These are phyloP conservation scores for Adansonia gregorii DNA, from an alignment of 441 rosid species.

Conservation along the genomic window DNA sequence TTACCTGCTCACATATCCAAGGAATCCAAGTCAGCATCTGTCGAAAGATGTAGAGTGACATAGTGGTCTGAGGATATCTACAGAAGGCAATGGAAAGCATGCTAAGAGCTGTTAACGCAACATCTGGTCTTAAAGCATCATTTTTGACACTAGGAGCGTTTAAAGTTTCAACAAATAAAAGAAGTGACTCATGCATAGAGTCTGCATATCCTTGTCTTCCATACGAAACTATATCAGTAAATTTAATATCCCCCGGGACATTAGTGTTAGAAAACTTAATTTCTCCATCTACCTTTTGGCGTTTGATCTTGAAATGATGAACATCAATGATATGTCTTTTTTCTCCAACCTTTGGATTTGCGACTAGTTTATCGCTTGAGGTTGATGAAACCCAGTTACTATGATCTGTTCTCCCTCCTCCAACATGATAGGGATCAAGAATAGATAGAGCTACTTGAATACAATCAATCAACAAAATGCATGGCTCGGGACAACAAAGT, in stretches of 20 bases:
- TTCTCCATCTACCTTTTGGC: constrained; percentile 67
- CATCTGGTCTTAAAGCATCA: constrained; percentile 56
- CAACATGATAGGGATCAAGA: constrained; percentile 63
- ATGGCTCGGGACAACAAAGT: constrained; percentile 76
- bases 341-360: constrained; percentile 55
- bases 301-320: constrained; percentile 52
- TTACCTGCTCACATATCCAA: constrained; percentile 87
- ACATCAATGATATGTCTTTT: constrained; percentile 61
- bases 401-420: constrained; percentile 43
- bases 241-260: constrained; percentile 40
- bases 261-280: constrained; percentile 38
- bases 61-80: constrained; percentile 54
- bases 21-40: constrained; percentile 79
- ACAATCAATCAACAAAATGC: constrained; percentile 73
- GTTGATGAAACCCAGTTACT: constrained; percentile 35
- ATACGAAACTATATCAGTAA: constrained; percentile 39
- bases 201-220: constrained; percentile 60
- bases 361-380: constrained; percentile 39
- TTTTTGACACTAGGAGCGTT: constrained; percentile 51
- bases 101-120: constrained; percentile 79
- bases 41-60: constrained; percentile 61
- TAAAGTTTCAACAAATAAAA: constrained; percentile 64
- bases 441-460: constrained; percentile 61
- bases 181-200: constrained; percentile 53
- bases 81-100: constrained; percentile 80